Evolutionary conservation across 1,139 yeast species (phyloP).

Genomic region (Hemisphaericaspora lyxosophila): DNA sequence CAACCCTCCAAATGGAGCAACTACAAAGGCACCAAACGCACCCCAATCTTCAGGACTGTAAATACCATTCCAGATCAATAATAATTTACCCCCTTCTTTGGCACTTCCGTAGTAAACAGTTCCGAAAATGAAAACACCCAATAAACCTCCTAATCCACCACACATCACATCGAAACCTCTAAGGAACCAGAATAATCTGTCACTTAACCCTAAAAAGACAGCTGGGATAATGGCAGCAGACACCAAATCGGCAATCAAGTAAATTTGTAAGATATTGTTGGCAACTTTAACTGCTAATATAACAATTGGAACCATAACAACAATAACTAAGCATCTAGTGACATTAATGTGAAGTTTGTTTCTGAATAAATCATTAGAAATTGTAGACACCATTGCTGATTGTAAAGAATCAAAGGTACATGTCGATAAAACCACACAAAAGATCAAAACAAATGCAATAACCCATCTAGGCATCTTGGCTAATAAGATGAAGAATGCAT

Average conservation of each 20-base stretch:
- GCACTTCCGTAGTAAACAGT: constrained; percentile 72
- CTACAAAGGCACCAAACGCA: constrained; percentile 90
- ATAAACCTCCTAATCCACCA: constrained; percentile 80
- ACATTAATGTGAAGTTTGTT: constrained; percentile 68
- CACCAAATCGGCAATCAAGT: constrained; percentile 85
- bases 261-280: constrained; percentile 78
- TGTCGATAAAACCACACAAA: constrained; percentile 71
- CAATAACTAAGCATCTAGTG: constrained; percentile 69
- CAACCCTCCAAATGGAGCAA: constrained; percentile 83
- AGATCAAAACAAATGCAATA: constrained; percentile 77
- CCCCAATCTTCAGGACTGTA: constrained; percentile 85
- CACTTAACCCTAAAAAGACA: constrained; percentile 75
- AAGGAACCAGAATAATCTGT: constrained; percentile 59
- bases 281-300: constrained; percentile 83
- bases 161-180: constrained; percentile 80
- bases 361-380: constrained; percentile 86
- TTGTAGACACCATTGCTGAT: constrained; percentile 84
- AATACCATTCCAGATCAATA: constrained; percentile 73
- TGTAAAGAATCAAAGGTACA: constrained; percentile 89
- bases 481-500: constrained; percentile 70
- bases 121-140: constrained; percentile 82
- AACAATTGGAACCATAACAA: constrained; percentile 79
- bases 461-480: constrained; percentile 85
- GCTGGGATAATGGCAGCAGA: constrained; percentile 86
- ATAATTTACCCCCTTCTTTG: constrained; percentile 71